phyloP scores from a whole-genome alignment of 2,329 filamentous ascomycete genomes.

The Graphilbum fragrans region DNA sequence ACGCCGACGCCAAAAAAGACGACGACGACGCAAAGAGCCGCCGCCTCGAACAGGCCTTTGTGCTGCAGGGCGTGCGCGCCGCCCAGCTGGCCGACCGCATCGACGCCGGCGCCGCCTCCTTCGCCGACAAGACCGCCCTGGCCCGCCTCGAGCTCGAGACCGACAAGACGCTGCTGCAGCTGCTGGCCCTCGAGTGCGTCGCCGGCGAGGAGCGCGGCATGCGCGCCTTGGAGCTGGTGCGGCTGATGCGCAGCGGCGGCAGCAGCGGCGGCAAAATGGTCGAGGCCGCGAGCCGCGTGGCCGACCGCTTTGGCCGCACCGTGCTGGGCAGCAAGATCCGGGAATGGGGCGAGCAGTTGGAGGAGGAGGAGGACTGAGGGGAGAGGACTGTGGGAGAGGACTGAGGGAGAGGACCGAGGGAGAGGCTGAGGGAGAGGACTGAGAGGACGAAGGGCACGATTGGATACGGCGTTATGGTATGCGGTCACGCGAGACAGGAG shows the following conservation, averaged over 20 bases:
- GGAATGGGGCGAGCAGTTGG: slow-evolving; percentile 55
- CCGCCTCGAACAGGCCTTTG: slow-evolving; percentile 67
- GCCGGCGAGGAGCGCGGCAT: slow-evolving; percentile 89
- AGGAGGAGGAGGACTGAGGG: slow-evolving; percentile 15
- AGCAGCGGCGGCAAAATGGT: slow-evolving; percentile 82
- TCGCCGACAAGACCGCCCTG: slow-evolving; percentile 54
- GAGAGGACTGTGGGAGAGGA: too few relatives aligned
- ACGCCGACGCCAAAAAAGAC: slow-evolving; percentile 20
- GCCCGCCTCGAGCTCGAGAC: slow-evolving; percentile 67
- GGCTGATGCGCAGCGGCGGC: slow-evolving; percentile 71
- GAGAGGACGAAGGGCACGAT: too few relatives aligned
- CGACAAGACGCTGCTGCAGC: slow-evolving; percentile 80
- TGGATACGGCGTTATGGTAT: too few relatives aligned
- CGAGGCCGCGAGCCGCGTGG: slow-evolving; percentile 82
- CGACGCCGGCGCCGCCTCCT: slow-evolving; percentile 45
- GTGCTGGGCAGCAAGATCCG: slow-evolving; percentile 85
- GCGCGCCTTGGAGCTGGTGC: slow-evolving; percentile 85
- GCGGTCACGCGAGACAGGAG: too few relatives aligned
- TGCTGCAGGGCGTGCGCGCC: slow-evolving; percentile 60
- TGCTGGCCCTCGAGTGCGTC: slow-evolving; percentile 80
- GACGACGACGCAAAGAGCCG: slow-evolving; percentile 34
- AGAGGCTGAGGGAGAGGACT: too few relatives aligned
- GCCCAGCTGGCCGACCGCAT: slow-evolving; percentile 67
- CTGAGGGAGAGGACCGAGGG: slow-evolving; percentile 20
- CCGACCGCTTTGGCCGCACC: slow-evolving; percentile 67